phyloP scores from a whole-genome alignment of 768 basidiomycete genomes.

The Hypsizygus marmoreus region DNA sequence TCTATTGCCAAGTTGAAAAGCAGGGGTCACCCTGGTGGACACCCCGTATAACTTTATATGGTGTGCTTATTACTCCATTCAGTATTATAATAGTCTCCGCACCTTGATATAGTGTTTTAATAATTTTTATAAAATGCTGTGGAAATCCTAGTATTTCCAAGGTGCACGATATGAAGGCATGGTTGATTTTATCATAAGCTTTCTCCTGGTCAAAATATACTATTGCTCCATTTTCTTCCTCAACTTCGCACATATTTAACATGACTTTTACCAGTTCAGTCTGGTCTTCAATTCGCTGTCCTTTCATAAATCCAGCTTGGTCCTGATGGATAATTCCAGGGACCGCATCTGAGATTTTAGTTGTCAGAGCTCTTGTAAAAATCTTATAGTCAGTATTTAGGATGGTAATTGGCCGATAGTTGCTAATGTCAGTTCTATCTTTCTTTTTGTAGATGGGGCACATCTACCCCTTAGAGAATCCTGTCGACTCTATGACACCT shows the following conservation, averaged over 20 bases:
- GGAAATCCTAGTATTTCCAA: too few species aligned
- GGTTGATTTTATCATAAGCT: constrained; percentile 36
- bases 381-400: constrained; percentile 39
- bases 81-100: too few species aligned
- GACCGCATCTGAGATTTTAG: constrained; percentile 14
- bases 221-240: constrained; percentile 25
- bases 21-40: too few species aligned
- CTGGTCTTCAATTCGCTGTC: constrained; percentile 32
- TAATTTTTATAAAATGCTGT: too few species aligned
- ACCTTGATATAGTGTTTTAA: too few species aligned
- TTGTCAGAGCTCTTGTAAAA: constrained; percentile 27
- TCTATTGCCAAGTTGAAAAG: too few species aligned
- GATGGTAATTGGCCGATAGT: constrained; percentile 39
- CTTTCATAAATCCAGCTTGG: constrained; percentile 41
- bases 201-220: constrained; percentile 39
- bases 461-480: constrained; percentile 36
- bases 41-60: too few species aligned
- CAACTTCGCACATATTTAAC: constrained; percentile 20
- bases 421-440: constrained; percentile 26
- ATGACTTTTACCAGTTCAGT: constrained; percentile 26
- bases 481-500: constrained; percentile 10
- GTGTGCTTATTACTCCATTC: too few species aligned
- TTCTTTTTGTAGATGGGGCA: constrained; percentile 45
- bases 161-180: constrained; percentile 36
- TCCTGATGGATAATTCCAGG: constrained; percentile 28